Evolutionary conservation across 352 stramenopile species (phyloP).

Genomic region (Plasmopara halstedii): DNA sequence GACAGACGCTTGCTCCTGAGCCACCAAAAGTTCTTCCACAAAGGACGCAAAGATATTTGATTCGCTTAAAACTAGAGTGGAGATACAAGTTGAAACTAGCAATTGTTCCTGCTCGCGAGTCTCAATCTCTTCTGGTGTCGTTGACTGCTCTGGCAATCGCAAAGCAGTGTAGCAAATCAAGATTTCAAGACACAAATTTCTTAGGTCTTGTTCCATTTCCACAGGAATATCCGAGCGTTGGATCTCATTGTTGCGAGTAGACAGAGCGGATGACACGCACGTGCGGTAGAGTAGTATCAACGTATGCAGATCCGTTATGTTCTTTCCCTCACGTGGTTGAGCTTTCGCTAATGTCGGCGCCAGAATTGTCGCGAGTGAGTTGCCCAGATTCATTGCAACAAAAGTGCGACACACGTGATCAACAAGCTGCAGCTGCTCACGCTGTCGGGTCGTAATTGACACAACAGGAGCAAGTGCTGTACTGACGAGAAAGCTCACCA

Average conservation of each 20-base stretch:
- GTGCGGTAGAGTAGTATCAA: conserved; percentile 51
- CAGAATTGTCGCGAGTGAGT: conserved; percentile 62
- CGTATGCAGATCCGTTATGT: conserved; percentile 44
- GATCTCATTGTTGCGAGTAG: background rate
- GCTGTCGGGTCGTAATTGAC: conserved; percentile 9
- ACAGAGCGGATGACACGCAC: conserved; percentile 36
- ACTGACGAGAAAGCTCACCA: conserved; percentile 80
- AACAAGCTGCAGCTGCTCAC: conserved; percentile 49
- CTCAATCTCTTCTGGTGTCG: conserved; percentile 10
- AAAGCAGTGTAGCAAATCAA: conserved; percentile 9
- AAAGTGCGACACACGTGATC: conserved; percentile 61
- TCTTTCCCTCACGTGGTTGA: conserved; percentile 25
- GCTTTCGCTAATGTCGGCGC: conserved; percentile 50
- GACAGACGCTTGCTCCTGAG: background rate
- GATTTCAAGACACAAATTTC: conserved; percentile 16
- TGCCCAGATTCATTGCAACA: conserved; percentile 55
- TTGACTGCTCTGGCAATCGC: background rate
- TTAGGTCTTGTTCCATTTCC: conserved; percentile 37
- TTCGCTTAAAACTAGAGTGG: conserved; percentile 20
- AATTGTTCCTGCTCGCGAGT: conserved; percentile 16
- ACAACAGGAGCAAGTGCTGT: conserved; percentile 39
- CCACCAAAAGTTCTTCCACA: conserved; percentile 16
- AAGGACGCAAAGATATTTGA: conserved; percentile 19
- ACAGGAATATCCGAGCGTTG: conserved; percentile 33
- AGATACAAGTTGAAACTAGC: conserved; percentile 21